Conservation (phyloP, 164 flowering plant genomes). For the Kingdonia uniflora region DNA sequence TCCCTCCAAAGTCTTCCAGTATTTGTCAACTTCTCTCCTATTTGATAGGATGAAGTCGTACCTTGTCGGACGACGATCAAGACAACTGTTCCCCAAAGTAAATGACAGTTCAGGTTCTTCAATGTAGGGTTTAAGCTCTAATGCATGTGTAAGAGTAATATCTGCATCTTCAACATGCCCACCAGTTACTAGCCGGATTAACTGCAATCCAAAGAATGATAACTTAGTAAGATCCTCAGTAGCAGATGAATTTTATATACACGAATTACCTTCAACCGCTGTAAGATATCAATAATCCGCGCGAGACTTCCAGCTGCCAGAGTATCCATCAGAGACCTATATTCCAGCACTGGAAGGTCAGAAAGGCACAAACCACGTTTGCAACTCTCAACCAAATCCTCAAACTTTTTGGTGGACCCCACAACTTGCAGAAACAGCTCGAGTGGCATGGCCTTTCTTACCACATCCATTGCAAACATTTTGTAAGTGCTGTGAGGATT, state of each 20-base stretch:
- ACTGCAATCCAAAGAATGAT: slow-evolving; percentile 26
- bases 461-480: slow-evolving; percentile 50
- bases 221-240: neutral
- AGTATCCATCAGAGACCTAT: slow-evolving; percentile 58
- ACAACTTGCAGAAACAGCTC: slow-evolving; percentile 83
- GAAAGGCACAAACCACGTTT: slow-evolving; percentile 56
- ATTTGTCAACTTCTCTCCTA: slow-evolving; percentile 65
- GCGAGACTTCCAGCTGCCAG: slow-evolving; percentile 69
- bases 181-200: slow-evolving; percentile 53
- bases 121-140: slow-evolving; percentile 91
- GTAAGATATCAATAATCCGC: slow-evolving; percentile 52
- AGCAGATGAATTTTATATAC: neutral
- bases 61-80: slow-evolving; percentile 69
- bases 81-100: slow-evolving; percentile 14
- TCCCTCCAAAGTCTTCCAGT: slow-evolving; percentile 87
- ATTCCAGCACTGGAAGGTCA: slow-evolving; percentile 57
- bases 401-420: slow-evolving; percentile 53
- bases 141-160: slow-evolving; percentile 39
- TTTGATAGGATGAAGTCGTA: slow-evolving; percentile 74
- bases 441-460: slow-evolving; percentile 74
- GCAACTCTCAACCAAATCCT: slow-evolving; percentile 59
- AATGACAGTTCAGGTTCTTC: slow-evolving; percentile 66
- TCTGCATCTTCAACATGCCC: slow-evolving; percentile 26
- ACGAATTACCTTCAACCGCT: slow-evolving; percentile 57
- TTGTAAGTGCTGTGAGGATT: slow-evolving; percentile 51